These are phyloP conservation scores for Camellia japonica DNA, from an alignment of 148 eudicot species.

Conservation along the genomic window DNA sequence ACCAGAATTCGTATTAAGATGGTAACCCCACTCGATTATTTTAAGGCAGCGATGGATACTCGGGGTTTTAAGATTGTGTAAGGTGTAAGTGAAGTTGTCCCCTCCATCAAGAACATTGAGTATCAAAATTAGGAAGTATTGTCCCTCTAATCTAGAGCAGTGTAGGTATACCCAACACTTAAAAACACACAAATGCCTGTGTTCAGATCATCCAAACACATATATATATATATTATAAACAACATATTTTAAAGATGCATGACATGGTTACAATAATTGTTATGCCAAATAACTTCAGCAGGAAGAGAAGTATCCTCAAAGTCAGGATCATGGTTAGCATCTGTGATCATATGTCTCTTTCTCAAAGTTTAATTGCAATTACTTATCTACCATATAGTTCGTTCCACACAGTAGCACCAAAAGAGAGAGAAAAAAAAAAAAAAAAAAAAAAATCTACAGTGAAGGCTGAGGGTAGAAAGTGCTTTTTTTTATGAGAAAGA, in stretches of 20 bases:
- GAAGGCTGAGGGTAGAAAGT: neutral
- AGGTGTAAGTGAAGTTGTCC: neutral
- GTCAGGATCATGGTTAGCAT: neutral
- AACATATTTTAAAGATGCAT: no score
- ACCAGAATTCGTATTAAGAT: neutral
- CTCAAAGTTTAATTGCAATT: neutral
- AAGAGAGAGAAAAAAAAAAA: no score
- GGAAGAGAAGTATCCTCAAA: no score
- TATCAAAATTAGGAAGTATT: neutral
- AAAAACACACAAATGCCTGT: neutral
- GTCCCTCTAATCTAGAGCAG: neutral
- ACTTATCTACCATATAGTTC: neutral
- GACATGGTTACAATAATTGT: neutral
- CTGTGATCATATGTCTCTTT: neutral
- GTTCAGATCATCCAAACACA: no score
- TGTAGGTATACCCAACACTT: neutral
- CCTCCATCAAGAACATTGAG: neutral
- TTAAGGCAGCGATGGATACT: neutral
- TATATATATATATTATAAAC: no score
- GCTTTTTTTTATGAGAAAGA: no score
- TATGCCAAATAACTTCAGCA: no score
- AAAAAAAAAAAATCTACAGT: neutral
- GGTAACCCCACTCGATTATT: neutral
- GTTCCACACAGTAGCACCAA: neutral
- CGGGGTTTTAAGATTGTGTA: neutral